phyloP scores from a whole-genome alignment of 495 filamentous ascomycete genomes.

The Rhizodiscina lignyota region DNA sequence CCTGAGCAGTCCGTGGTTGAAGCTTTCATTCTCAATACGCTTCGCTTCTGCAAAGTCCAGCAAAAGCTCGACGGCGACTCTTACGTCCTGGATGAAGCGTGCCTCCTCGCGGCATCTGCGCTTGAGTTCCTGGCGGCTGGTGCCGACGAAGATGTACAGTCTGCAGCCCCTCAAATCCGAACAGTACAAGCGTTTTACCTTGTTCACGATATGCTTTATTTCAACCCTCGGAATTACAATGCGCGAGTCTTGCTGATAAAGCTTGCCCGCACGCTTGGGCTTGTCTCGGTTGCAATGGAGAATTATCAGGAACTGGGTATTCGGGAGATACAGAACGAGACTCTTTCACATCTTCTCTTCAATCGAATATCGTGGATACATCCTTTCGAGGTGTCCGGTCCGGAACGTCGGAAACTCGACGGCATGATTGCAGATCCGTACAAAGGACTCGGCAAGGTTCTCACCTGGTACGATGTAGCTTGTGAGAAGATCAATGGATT shows the following conservation, averaged over 20 bases:
- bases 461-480: neutral
- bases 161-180: neutral
- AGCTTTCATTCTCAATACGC: neutral
- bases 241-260: neutral
- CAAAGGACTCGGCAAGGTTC: neutral
- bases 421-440: neutral
- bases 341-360: conserved; percentile 11
- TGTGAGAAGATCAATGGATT: neutral
- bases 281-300: neutral
- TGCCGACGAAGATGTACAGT: neutral
- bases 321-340: conserved; percentile 13
- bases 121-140: neutral
- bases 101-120: neutral
- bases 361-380: conserved; percentile 9
- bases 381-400: conserved; percentile 1
- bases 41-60: neutral
- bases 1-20: neutral
- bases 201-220: neutral
- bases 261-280: neutral
- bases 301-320: conserved; percentile 1
- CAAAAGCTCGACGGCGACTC: neutral
- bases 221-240: neutral
- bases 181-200: neutral
- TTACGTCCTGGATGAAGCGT: neutral
- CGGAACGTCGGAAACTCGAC: neutral